These are phyloP conservation scores for Thymus mandschuricus DNA, from an alignment of 257 asterid species.

Conservation along the genomic window DNA sequence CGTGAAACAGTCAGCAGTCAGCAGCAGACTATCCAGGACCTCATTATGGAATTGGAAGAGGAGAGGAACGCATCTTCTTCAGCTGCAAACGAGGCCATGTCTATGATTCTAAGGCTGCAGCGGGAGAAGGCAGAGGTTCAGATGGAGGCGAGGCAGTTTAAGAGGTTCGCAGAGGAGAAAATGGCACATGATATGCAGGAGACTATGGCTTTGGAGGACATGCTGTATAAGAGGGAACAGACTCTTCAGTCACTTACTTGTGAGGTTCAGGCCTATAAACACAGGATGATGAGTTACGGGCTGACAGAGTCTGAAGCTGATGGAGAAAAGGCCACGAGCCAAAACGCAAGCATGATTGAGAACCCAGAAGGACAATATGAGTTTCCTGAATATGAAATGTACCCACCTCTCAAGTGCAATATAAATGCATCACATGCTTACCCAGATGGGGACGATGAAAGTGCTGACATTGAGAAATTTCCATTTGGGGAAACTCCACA, in stretches of 20 bases:
- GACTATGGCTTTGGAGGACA: slow-evolving; percentile 66
- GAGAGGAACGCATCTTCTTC: slow-evolving; percentile 95
- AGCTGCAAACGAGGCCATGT: slow-evolving; percentile 98
- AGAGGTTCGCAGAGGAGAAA: slow-evolving; percentile 90
- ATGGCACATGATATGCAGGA: slow-evolving; percentile 93
- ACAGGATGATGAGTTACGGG: slow-evolving; percentile 91
- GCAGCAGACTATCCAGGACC: slow-evolving; percentile 78
- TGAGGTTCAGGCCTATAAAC: slow-evolving; percentile 85
- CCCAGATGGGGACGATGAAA: slow-evolving; percentile 61
- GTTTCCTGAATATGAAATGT: slow-evolving; percentile 59
- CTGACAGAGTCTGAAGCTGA: slow-evolving; percentile 62
- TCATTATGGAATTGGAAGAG: slow-evolving; percentile 82
- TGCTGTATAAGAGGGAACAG: slow-evolving; percentile 91
- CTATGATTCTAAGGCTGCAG: slow-evolving; percentile 97
- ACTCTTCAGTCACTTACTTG: slow-evolving; percentile 74
- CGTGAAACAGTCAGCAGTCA: slow-evolving; percentile 81
- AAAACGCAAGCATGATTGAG: slow-evolving; percentile 51
- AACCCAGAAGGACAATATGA: slow-evolving; percentile 53
- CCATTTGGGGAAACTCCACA: slow-evolving; percentile 77
- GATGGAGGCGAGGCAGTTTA: slow-evolving; percentile 95
- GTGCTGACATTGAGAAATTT: slow-evolving; percentile 71
- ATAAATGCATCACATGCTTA: slow-evolving; percentile 53
- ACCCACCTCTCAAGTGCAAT: slow-evolving; percentile 87
- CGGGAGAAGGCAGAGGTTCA: slow-evolving; percentile 94
- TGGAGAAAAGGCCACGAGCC: slow-evolving; percentile 48